phyloP scores from a whole-genome alignment of 1,139 yeast genomes.

The Arxiozyma telluris region DNA sequence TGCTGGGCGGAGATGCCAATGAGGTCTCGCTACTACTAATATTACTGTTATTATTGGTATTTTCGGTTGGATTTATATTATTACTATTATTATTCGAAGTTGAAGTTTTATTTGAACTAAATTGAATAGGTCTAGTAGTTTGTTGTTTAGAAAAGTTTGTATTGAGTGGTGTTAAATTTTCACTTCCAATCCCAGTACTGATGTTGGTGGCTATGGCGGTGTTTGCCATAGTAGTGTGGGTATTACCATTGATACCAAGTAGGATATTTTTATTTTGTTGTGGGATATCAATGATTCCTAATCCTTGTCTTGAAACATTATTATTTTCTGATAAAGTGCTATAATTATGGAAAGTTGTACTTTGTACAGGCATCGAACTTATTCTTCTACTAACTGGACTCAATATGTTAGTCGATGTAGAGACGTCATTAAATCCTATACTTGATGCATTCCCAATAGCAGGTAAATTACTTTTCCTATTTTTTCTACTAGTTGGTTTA shows the following conservation, averaged over 20 bases:
- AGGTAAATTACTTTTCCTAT: constrained; percentile 26
- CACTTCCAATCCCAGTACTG: background rate
- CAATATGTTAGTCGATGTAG: constrained; percentile 3
- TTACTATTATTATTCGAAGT: background rate
- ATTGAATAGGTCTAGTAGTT: constrained; percentile 5
- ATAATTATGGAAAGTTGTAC: background rate
- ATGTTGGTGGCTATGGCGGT: background rate
- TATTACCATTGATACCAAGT: background rate
- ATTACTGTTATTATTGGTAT: background rate
- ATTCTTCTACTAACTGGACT: constrained; percentile 1
- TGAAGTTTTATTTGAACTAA: background rate
- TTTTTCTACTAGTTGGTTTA: constrained; percentile 29
- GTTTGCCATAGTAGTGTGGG: background rate
- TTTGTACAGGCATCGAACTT: constrained; percentile 3
- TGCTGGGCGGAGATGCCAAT: background rate
- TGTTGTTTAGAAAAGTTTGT: background rate
- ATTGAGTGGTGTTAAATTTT: background rate
- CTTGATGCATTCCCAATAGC: constrained; percentile 27
- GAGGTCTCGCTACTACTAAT: background rate
- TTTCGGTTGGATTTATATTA: background rate
- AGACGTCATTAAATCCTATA: constrained; percentile 12
- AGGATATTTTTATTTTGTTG: constrained; percentile 1
- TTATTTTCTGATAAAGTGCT: background rate
- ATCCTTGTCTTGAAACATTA: background rate
- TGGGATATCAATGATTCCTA: constrained; percentile 1